These are phyloP conservation scores for Euphorbia schlechtendalii DNA, from an alignment of 441 rosid species.

Conservation along the genomic window DNA sequence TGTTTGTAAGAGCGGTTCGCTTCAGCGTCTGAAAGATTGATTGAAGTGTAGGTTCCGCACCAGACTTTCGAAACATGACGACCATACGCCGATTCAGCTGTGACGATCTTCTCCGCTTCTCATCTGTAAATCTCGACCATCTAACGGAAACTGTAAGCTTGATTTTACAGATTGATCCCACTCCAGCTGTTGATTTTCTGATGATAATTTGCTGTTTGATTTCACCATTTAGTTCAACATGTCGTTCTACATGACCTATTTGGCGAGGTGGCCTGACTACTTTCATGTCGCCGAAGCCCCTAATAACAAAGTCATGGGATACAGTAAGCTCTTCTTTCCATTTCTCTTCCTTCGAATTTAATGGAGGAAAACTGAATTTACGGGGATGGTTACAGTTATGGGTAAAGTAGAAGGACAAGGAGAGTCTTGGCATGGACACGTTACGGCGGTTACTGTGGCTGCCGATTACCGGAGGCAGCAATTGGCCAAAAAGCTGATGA, in stretches of 20 bases:
- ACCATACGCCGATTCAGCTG: constrained; percentile 91
- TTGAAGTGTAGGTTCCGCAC: neutral
- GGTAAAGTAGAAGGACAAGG: constrained; percentile 46
- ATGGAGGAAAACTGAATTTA: neutral
- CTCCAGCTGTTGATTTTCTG: neutral
- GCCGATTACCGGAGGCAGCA: constrained; percentile 87
- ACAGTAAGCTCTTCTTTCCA: constrained; percentile 42
- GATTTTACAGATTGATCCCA: neutral
- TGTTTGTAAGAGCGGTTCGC: too few species aligned
- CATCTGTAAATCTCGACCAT: constrained; percentile 83
- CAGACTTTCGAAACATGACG: constrained; percentile 59
- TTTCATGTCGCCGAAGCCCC: constrained; percentile 91
- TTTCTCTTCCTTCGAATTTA: neutral
- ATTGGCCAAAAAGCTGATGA: constrained; percentile 86
- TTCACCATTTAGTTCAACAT: constrained; percentile 62
- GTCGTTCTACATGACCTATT: constrained; percentile 94
- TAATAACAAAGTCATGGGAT: constrained; percentile 76
- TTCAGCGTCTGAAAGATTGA: too few species aligned
- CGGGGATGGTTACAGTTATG: constrained; percentile 52
- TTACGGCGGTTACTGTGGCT: constrained; percentile 85
- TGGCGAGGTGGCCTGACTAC: constrained; percentile 96
- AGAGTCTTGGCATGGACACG: constrained; percentile 44
- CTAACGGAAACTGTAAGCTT: constrained; percentile 80
- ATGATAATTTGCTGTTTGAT: neutral
- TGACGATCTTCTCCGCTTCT: constrained; percentile 87